Percentiles rank a stretch among this genome's conserved stretches.
These are phyloP conservation scores for Coniella lustricola DNA, from an alignment of 2,329 filamentous ascomycete genomes.

Conservation along the genomic window DNA sequence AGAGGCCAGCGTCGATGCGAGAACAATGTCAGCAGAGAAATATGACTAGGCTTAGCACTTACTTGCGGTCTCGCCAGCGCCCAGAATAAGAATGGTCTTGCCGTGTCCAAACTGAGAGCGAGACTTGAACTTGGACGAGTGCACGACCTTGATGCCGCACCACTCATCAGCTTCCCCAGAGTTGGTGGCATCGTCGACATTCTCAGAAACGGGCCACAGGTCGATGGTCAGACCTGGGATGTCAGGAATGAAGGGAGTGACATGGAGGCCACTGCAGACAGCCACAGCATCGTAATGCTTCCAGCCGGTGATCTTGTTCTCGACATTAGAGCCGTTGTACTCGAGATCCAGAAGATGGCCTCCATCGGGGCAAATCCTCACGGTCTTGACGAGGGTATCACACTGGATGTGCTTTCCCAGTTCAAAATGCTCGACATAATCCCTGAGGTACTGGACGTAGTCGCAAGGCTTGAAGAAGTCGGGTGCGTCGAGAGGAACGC, in stretches of 20 bases:
- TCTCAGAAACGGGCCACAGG: neutral
- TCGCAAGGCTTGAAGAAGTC: constrained; percentile 28
- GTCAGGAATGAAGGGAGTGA: constrained; percentile 26
- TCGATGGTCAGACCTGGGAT: constrained; percentile 17
- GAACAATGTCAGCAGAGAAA: too few species aligned
- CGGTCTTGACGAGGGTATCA: constrained; percentile 21
- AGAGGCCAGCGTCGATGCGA: neutral
- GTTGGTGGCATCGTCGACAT: neutral
- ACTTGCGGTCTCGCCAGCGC: constrained; percentile 30
- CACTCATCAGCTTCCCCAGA: too few species aligned
- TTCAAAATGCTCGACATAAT: constrained; percentile 27
- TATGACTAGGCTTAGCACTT: neutral
- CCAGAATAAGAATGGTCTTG: constrained; percentile 30
- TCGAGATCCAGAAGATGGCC: neutral
- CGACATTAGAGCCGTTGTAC: neutral
- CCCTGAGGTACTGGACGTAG: constrained; percentile 30
- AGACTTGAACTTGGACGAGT: constrained; percentile 31
- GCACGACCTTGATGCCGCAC: constrained; percentile 19
- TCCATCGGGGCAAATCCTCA: constrained; percentile 5
- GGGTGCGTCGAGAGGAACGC: constrained; percentile 26
- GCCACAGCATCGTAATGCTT: constrained; percentile 27
- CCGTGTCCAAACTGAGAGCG: constrained; percentile 26
- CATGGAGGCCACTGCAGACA: constrained; percentile 31
- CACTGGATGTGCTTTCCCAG: constrained; percentile 28
- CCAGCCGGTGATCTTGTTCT: neutral